Evolutionary conservation across 2,329 filamentous ascomycete genomes (phyloP).

Genomic region (Ascomycota sp.): DNA sequence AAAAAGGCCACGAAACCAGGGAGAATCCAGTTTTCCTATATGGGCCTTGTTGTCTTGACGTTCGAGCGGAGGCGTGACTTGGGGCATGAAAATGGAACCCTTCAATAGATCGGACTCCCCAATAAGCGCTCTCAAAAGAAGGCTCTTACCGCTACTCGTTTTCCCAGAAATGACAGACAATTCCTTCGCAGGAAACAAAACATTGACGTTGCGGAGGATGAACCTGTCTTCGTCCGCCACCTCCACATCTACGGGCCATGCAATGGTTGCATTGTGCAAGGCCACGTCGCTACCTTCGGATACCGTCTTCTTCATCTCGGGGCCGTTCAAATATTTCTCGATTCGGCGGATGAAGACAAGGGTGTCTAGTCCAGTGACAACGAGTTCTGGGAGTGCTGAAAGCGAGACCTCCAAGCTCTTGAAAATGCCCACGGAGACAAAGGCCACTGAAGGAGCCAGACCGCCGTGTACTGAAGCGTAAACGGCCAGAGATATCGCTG

Average conservation of each 20-base stretch:
- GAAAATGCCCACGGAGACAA: constrained; percentile 59
- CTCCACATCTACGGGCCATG: constrained; percentile 51
- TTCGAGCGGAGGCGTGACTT: constrained; percentile 26
- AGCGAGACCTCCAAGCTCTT: constrained; percentile 52
- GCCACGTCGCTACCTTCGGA: constrained; percentile 36
- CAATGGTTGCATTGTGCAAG: constrained; percentile 47
- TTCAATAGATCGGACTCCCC: constrained; percentile 52
- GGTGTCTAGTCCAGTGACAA: constrained; percentile 49
- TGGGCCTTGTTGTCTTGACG: constrained; percentile 44
- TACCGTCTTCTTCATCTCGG: constrained; percentile 38
- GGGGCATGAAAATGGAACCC: constrained; percentile 37
- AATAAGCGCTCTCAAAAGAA: constrained; percentile 52
- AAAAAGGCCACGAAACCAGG: constrained; percentile 53
- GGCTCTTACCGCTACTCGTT: constrained; percentile 59
- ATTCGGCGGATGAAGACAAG: constrained; percentile 55
- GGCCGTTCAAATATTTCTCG: constrained; percentile 45
- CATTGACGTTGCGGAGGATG: constrained; percentile 39
- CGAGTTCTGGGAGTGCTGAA: constrained; percentile 51
- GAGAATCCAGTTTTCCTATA: constrained; percentile 45
- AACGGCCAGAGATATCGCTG: constrained; percentile 47
- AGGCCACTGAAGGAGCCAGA: constrained; percentile 53
- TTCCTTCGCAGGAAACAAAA: constrained; percentile 47
- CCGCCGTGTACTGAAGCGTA: constrained; percentile 44
- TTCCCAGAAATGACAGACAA: constrained; percentile 58
- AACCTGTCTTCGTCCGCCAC: constrained; percentile 39